Evolutionary conservation across 2,329 filamentous ascomycete genomes (phyloP), one percentile per base, ranked within the genome.

Genomic region (Fusarium sp.): DNA sequence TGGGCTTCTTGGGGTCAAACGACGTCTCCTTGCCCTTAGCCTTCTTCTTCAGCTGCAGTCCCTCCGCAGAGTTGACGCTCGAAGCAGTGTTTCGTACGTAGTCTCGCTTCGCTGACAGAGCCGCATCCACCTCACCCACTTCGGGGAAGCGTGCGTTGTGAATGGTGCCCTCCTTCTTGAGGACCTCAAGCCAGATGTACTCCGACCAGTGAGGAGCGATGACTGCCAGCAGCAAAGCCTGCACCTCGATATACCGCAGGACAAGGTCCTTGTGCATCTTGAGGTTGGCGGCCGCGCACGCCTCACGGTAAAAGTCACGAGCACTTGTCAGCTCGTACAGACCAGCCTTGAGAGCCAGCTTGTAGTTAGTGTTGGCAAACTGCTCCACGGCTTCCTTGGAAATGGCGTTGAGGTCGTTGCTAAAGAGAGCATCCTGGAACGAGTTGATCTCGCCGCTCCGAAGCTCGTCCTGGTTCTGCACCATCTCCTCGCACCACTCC

Each of bases 141-240:
- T 86, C 81, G 38, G 78, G 78, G 74, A 80, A 80, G 6, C 61
- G 84, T 11, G 92, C 93, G 57, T 90, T 88, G 82, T 98, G 94
- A 74, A 99, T 88, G 7, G 91, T 91, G 60, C 85, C 82, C 34
- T 87, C 79, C 83, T 92, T 93, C 78, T 91, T 88, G 65, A 99
- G 88, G 2, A 98, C 89, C 81, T 98, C 95, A 59, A 91, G 88
- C 93, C 93, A 98, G 77, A 99, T 89, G 81, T 97, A 91, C 78
- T 99, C 96, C 50, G 93, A 86, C 91, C 93, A 98, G 81, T 99
- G 96, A 63, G 96, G 95, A 2, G 95, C 90, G 68, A 98, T 90
- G 56, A 93, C 91, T 3, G 91, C 87, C 72, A 98, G 83, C 76
- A 97, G 85, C 55, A 97, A 85, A 49, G 92, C 90, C 80, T 97